A percentile compares a stretch with the other conserved stretches of the same genome.
These are phyloP conservation scores for Starmerella khaoyaiensis DNA, from an alignment of 805 yeast species.

Conservation along the genomic window DNA sequence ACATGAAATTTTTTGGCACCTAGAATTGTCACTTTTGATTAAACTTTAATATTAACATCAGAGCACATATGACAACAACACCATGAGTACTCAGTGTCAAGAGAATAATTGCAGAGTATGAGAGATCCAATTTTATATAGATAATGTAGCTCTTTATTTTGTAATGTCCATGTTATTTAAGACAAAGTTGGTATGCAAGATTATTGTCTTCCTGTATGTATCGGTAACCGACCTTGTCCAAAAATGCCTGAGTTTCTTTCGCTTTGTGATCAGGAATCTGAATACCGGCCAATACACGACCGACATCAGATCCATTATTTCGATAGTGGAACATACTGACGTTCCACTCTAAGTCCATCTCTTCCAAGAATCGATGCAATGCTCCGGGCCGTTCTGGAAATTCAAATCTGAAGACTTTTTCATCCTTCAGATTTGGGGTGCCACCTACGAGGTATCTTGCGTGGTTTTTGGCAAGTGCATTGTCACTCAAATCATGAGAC, in stretches of 20 bases:
- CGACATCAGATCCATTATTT: conserved; percentile 92
- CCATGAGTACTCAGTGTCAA: too few relatives aligned
- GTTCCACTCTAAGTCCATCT: conserved; percentile 72
- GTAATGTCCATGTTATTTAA: conserved; percentile 25
- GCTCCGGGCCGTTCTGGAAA: conserved; percentile 99
- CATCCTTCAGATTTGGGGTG: conserved; percentile 56
- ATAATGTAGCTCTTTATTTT: neutral
- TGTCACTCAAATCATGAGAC: conserved; percentile 76
- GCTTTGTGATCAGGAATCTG: conserved; percentile 64
- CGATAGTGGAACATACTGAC: conserved; percentile 91
- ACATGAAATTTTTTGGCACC: too few relatives aligned
- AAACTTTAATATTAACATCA: too few relatives aligned
- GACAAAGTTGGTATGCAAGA: conserved; percentile 68
- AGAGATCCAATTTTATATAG: neutral
- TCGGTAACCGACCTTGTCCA: conserved; percentile 60
- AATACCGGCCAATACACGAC: conserved; percentile 82
- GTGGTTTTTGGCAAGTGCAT: conserved; percentile 91
- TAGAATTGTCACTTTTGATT: too few relatives aligned
- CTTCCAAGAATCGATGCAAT: conserved; percentile 59
- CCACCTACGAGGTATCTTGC: conserved; percentile 97
- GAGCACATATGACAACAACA: too few relatives aligned
- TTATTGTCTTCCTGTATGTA: conserved; percentile 75
- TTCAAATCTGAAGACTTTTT: conserved; percentile 70
- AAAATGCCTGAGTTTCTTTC: conserved; percentile 51
- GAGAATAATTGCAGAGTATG: too few relatives aligned